Evolutionary conservation across 345 rosid genomes (phyloP).

Genomic region (Corchorus capsularis): DNA sequence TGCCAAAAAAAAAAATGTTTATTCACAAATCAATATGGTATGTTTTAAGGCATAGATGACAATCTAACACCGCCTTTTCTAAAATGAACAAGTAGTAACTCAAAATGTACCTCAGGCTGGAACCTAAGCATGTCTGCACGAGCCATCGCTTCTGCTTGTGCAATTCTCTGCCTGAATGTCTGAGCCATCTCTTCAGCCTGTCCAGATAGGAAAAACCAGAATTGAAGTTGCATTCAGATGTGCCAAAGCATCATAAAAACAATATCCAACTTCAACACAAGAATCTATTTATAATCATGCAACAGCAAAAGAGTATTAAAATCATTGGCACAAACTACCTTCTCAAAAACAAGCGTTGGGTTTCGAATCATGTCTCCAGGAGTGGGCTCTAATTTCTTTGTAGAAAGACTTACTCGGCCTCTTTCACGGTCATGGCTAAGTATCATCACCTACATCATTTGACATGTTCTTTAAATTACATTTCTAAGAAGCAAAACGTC

Average conservation of each 20-base stretch:
- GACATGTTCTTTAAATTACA: slow-evolving; percentile 1
- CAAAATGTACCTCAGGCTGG: slow-evolving; percentile 84
- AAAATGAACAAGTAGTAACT: neutral
- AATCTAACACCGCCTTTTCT: neutral
- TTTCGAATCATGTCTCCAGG: slow-evolving; percentile 99
- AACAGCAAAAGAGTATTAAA: neutral
- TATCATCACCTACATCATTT: slow-evolving; percentile 52
- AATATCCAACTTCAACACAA: neutral
- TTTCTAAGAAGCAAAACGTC: slow-evolving; percentile 7
- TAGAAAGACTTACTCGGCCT: slow-evolving; percentile 95
- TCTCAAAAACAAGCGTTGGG: slow-evolving; percentile 95
- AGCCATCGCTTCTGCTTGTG: slow-evolving; percentile 99
- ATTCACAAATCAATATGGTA: neutral
- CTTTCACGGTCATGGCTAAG: slow-evolving; percentile 97
- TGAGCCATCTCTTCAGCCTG: slow-evolving; percentile 99
- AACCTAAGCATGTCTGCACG: slow-evolving; percentile 98
- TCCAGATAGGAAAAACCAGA: neutral
- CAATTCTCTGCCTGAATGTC: slow-evolving; percentile 95
- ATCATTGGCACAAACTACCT: slow-evolving; percentile 47
- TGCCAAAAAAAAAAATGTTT: slow-evolving; percentile 28
- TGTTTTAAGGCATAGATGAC: neutral
- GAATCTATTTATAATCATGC: neutral
- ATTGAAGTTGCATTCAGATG: neutral
- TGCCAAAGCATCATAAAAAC: neutral
- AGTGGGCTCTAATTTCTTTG: slow-evolving; percentile 96